Percentiles rank a stretch among this genome's conserved stretches.
phyloP scores from a whole-genome alignment of 1,284 basidiomycete species.

The Phylloporus sp. region DNA sequence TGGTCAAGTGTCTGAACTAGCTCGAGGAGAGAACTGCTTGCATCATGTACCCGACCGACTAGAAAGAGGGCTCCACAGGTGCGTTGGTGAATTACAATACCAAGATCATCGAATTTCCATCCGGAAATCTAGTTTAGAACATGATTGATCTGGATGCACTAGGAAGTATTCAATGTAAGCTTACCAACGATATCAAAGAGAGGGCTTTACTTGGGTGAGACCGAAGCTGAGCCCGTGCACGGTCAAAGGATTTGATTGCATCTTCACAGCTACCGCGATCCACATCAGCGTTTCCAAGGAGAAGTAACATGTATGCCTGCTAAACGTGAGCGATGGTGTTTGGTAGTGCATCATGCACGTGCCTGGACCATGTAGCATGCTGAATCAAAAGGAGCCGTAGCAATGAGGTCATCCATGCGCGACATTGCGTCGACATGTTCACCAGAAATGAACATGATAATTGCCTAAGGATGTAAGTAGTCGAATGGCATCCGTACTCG shows the following conservation, averaged over 20 bases:
- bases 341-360: neutral
- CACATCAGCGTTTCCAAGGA: neutral
- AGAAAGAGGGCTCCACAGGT: too few relatives aligned
- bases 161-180: neutral
- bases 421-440: neutral
- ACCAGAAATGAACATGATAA: neutral
- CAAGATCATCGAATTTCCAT: neutral
- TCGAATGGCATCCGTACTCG: neutral
- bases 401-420: neutral
- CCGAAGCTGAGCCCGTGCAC: neutral
- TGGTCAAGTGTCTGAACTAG: neutral
- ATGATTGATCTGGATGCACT: neutral
- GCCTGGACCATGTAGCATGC: neutral
- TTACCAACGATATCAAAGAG: neutral
- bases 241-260: neutral
- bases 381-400: neutral
- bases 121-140: too few relatives aligned
- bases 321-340: neutral
- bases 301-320: neutral
- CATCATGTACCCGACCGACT: neutral
- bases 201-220: neutral
- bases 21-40: neutral
- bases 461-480: neutral
- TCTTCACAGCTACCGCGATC: neutral
- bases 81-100: neutral